phyloP scores from a whole-genome alignment of 208 protist species.

The Crithidia thermophila region DNA sequence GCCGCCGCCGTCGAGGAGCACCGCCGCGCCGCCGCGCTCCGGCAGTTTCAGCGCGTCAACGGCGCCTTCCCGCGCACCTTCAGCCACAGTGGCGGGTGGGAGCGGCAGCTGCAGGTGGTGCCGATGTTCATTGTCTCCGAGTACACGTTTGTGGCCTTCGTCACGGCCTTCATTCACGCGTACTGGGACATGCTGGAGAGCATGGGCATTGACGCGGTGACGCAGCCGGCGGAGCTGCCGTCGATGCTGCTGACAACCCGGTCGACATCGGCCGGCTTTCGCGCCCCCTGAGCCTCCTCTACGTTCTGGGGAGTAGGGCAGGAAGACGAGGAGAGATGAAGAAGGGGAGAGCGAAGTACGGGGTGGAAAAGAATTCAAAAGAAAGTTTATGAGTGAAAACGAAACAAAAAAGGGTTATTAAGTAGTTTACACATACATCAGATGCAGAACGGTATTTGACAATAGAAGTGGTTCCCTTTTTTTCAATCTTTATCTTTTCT shows the following conservation, averaged over 20 bases:
- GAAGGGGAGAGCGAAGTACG: background rate
- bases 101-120: conserved; percentile 28
- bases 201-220: conserved; percentile 43
- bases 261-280: background rate
- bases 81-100: conserved; percentile 6
- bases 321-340: too few relatives aligned
- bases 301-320: too few relatives aligned
- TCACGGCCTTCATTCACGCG: conserved; percentile 50
- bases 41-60: conserved; percentile 24
- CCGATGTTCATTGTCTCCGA: conserved; percentile 49
- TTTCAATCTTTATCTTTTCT: too few relatives aligned
- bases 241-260: background rate
- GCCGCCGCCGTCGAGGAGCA: conserved; percentile 49
- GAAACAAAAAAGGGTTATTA: too few relatives aligned
- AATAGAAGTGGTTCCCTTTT: too few relatives aligned
- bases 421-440: too few relatives aligned
- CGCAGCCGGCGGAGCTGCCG: conserved; percentile 11
- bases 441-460: too few relatives aligned
- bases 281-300: background rate
- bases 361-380: background rate
- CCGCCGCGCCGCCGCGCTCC: conserved; percentile 23
- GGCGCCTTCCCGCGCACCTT: background rate
- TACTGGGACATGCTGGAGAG: conserved; percentile 62
- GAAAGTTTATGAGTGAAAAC: background rate
- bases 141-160: conserved; percentile 47